Evolutionary conservation across 192 early-diverging fungal species (phyloP), one percentile per base, ranked within the genome.

Genomic region (Coemansia sp.): DNA sequence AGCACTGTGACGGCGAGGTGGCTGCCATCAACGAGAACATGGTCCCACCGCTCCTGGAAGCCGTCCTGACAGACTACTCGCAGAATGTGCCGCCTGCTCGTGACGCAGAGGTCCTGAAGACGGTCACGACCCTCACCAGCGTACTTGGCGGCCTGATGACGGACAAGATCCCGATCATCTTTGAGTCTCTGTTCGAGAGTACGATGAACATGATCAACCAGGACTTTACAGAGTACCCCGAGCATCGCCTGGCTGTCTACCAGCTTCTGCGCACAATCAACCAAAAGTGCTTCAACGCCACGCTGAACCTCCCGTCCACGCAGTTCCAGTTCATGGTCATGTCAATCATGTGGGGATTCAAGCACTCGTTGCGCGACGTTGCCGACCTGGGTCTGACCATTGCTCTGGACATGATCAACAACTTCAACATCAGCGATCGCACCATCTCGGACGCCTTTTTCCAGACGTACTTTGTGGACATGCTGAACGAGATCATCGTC

Each of bases 131-230:
- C 50, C 93, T 99, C 56, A 87, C 96, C 15, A 71, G 82, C 11
- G 83, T 84, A 59, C 80, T 99, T 29, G 91, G 91, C 57, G 75
- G 78, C 23, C 69, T 91, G 62, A 86, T 98, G 74, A 87, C 88
- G 3, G 90, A 92, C 61, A 87, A 90, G 69, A 86, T 99, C 50
- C 87, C 88, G 14, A 68, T 83, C 33, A 92, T 99, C 65, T 83
- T 99, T 47, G 92, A 95, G 59, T 91, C 91, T 2, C 91, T 97
- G 48, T 99, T 99, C 65, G 95, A 95, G 73, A 90, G 90, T 68
- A 99, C 97, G 0, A 77, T 99, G 71, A 91, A 91, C 81, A 99
- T 99, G 97, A 99, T 99, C 77, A 98, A 93, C 85, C 96, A 97
- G 78, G 93, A 99, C 82, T 96, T 97, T 84, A 85, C 93, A 23